Conservation (phyloP, 2,329 filamentous ascomycete genomes). For the Exophiala spinifera region DNA sequence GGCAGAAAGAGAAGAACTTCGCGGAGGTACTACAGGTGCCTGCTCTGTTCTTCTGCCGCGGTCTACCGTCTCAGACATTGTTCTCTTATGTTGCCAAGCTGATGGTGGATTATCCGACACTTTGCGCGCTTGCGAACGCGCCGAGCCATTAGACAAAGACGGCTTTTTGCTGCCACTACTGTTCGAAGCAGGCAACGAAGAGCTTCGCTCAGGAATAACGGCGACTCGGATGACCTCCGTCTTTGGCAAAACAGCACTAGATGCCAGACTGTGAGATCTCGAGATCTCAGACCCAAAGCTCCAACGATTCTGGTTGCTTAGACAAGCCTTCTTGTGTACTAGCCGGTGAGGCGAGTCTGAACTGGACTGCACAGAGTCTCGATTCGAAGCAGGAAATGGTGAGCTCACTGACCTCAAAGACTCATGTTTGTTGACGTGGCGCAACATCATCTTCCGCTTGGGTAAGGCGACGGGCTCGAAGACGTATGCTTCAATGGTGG, state of each 20-base stretch:
- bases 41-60: slow-evolving; percentile 33
- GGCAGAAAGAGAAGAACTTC: slow-evolving; percentile 46
- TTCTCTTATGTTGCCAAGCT: slow-evolving; percentile 36
- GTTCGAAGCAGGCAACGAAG: slow-evolving; percentile 42
- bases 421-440: slow-evolving; percentile 54
- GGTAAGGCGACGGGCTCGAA: slow-evolving; percentile 46
- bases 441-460: slow-evolving; percentile 45
- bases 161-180: slow-evolving; percentile 36
- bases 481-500: slow-evolving; percentile 56
- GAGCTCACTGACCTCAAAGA: slow-evolving; percentile 50
- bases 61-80: slow-evolving; percentile 40
- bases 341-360: slow-evolving; percentile 48
- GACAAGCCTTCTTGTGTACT: slow-evolving; percentile 50
- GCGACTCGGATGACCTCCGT: slow-evolving; percentile 47
- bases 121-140: slow-evolving; percentile 34
- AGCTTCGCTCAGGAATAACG: slow-evolving; percentile 47
- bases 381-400: slow-evolving; percentile 43
- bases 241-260: slow-evolving; percentile 32
- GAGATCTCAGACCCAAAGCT: slow-evolving; percentile 44
- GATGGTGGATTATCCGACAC: slow-evolving; percentile 36
- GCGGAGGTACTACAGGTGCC: slow-evolving; percentile 38
- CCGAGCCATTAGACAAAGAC: slow-evolving; percentile 41
- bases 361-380: slow-evolving; percentile 39
- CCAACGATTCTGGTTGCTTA: slow-evolving; percentile 47
- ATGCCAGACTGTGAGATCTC: slow-evolving; percentile 34